Evolutionary conservation across 257 asterid species (phyloP), one percentile per base, ranked within the genome.

Genomic region (Linderniella brevidens): DNA sequence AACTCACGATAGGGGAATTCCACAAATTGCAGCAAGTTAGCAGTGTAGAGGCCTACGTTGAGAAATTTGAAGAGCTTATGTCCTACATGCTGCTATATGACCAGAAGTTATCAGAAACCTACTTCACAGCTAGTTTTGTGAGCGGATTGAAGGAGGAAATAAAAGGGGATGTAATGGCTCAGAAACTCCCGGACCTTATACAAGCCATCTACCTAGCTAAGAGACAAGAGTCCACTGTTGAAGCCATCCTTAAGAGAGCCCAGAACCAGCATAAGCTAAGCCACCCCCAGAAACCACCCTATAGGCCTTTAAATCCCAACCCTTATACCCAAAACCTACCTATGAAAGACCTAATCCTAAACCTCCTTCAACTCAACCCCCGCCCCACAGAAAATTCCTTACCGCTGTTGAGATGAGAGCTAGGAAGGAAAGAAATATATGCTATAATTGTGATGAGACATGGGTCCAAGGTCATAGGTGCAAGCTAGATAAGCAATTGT

Each of bases 361-460:
- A 38, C 43, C 14, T 8, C 43, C 12, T 2, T 38, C 12, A 2
- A 3, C 12, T 9, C 43, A 38, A 38, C 43, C 43, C 14, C 8
- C n/a, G n/a, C n/a, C n/a, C n/a, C n/a, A n/a, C n/a, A n/a, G 14
- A 9, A 9, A 8, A 9, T 9, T 38, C 3, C 43, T 38, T 2
- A 38, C 43, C 3, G 43, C 43, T 2, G 43, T 9, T 2, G 32
- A 38, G 8, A 38, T 38, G 43, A 38, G 14, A n/a, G 43, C 43
- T 3, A 38, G 12, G 14, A 38, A n/a, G 8, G 43, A 38, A 38
- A 38, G 14, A n/a, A 38, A 38, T 38, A 1, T n/a, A 4, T 38
- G 43, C 43, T 38, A 38, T 38, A 38, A 38, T 38, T 38, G 43
- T 38, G 43, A 38, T n/a, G 13, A 38, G 8, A 38, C 43, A 38